Base-by-base conservation (phyloP, 805 yeast genomes). In the Yueomyces sinensis region DNA sequence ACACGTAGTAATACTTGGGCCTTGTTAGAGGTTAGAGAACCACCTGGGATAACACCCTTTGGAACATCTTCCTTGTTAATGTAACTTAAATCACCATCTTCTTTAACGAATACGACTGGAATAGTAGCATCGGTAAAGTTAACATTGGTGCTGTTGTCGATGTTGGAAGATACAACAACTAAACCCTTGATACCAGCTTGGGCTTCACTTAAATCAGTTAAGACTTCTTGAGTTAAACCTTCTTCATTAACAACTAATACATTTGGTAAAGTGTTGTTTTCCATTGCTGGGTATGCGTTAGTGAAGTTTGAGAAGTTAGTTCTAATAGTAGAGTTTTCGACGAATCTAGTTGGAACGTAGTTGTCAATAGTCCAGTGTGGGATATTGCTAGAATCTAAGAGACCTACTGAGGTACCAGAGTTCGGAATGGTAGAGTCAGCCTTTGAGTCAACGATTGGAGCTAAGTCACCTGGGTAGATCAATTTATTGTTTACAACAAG, bases 211-310 rank as follows among this genome's bases (percentile, higher is more conserved):
- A 25, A 6, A 17, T 44, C 31, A 9, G 40, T 31, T 32, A 47
- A 37, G 18, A 50, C 31, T 6, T 45, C 32, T 28, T 34, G 32
- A 25, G 45, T 29, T 33, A 49, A 34, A 33, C 43, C 47, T 14
- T 47, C 54, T 32, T 51, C 50, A 40, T 43, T 43, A 23, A 52
- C 39, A 23, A 53, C 43, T 33, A 57, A 57, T 4, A 54, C 54
- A 11, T 40, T 33, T 9, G 52, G 42, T 15, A 38, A 6, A 1
- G 33, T 17, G 18, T 35, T 13, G 18, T 35, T 22, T 28, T 35
- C 9, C 23, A 28, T 2, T 14, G 29, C 17, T 13, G 31, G 15
- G 19, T 24, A 25, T 13, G 38, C 27, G 30, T 39, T 40, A 6
- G 52, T 42, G 40, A 53, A 50, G 37, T 52, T 50, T 5, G 36